Conservation (phyloP, 106 monocot genomes). For the Platanthera zijinensis region DNA sequence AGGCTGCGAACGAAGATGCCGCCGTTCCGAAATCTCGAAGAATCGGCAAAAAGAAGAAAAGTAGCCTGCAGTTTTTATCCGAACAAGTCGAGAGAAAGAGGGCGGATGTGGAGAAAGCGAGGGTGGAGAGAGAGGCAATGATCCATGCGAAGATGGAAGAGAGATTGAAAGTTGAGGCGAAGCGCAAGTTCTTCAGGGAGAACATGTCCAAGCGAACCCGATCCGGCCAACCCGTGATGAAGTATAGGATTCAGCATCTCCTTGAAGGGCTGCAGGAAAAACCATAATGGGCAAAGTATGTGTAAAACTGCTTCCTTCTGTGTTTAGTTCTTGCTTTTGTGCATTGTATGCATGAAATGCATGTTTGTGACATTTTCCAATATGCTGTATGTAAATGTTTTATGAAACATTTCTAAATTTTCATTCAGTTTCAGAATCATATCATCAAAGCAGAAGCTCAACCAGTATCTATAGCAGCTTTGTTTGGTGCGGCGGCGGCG, state of each 20-base stretch:
- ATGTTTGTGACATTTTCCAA: no score
- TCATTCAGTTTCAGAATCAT: no score
- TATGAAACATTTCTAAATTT: no score
- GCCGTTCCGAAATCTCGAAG: constrained; percentile 13
- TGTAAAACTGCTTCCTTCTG: not conserved
- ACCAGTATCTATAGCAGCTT: no score
- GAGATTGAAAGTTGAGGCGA: constrained; percentile 43
- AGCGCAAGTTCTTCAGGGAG: constrained; percentile 39
- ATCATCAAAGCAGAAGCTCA: no score
- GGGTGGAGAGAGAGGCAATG: constrained; percentile 50
- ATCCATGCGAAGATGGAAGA: constrained; percentile 46
- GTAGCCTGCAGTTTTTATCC: constrained; percentile 33
- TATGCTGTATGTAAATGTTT: no score
- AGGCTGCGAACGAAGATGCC: constrained; percentile 13
- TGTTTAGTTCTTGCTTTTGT: not conserved
- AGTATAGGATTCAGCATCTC: constrained; percentile 70
- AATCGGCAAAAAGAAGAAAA: constrained; percentile 41
- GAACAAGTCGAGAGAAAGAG: constrained; percentile 63
- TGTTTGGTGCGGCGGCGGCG: no score
- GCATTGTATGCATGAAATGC: no score
- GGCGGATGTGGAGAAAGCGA: constrained; percentile 62
- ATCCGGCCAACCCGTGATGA: constrained; percentile 92
- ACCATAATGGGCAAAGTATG: not conserved
- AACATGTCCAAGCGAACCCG: constrained; percentile 86
- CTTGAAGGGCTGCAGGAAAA: constrained; percentile 42